A percentile compares a stretch with the other conserved stretches of the same genome.
Evolutionary conservation across 2,329 filamentous ascomycete species (phyloP).

Genomic region (Pestalotiopsis fici): DNA sequence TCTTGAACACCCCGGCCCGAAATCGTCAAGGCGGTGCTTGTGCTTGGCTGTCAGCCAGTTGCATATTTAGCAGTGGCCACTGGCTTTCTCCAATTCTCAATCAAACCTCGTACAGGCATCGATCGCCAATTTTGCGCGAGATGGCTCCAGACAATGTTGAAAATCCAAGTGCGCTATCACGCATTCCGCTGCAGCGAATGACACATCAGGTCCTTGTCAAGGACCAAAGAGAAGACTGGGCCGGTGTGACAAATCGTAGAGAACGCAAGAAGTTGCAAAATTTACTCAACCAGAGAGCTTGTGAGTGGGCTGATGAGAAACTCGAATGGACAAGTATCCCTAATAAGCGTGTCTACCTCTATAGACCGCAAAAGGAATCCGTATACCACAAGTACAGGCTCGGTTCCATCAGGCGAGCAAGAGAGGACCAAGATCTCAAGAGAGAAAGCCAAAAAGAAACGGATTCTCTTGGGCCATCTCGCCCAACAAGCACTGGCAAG

Average conservation of each 20-base stretch:
- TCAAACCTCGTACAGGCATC: neutral
- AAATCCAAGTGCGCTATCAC: neutral
- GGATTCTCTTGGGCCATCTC: neutral
- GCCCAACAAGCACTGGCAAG: slow-evolving; percentile 9
- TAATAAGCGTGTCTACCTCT: neutral
- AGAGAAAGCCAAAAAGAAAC: neutral
- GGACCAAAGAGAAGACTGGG: slow-evolving; percentile 10
- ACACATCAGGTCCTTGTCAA: slow-evolving; percentile 1
- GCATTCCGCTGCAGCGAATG: slow-evolving; percentile 7
- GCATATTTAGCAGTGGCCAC: neutral
- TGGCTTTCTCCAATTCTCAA: neutral
- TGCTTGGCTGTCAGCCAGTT: neutral
- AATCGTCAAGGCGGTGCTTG: neutral
- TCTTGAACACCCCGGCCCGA: neutral
- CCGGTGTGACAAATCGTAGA: slow-evolving; percentile 7
- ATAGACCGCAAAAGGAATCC: neutral
- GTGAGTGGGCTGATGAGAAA: neutral
- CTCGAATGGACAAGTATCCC: neutral
- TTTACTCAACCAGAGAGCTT: slow-evolving; percentile 10
- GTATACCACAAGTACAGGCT: neutral
- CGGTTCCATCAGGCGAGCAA: neutral
- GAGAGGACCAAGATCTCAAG: neutral
- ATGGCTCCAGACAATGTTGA: neutral
- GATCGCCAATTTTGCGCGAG: neutral
- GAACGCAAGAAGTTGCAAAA: slow-evolving; percentile 13